phyloP scores from a whole-genome alignment of 768 basidiomycete species.

The Lactifluus subvellereus region DNA sequence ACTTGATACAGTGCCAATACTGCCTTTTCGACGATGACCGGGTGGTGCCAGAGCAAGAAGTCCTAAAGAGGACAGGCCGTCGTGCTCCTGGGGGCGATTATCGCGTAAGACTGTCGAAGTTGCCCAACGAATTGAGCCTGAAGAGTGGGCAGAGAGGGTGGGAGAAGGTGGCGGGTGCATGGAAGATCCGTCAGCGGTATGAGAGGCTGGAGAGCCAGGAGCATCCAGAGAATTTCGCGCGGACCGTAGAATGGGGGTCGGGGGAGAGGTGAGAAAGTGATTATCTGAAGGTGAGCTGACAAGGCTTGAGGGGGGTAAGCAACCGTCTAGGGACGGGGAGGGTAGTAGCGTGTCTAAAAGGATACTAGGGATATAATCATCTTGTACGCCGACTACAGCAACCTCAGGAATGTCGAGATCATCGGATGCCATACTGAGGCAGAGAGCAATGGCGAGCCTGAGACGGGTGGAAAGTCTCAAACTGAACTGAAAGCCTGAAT shows the following conservation, averaged over 20 bases:
- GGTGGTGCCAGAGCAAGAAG: slow-evolving; percentile 39
- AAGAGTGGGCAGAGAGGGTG: slow-evolving; percentile 52
- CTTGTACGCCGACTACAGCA: slow-evolving; percentile 19
- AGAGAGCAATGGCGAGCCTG: neutral
- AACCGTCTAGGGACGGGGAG: neutral
- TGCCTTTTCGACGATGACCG: slow-evolving; percentile 49
- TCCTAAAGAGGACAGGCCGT: slow-evolving; percentile 46
- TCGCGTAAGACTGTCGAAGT: slow-evolving; percentile 56
- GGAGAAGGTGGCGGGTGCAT: slow-evolving; percentile 62
- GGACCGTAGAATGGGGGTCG: slow-evolving; percentile 16
- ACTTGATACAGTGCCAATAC: slow-evolving; percentile 48
- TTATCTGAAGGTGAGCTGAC: slow-evolving; percentile 9
- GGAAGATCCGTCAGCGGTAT: slow-evolving; percentile 35
- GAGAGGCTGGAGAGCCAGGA: slow-evolving; percentile 28
- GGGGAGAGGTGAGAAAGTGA: slow-evolving; percentile 12
- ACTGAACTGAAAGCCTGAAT: fast-evolving
- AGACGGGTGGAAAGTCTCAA: neutral
- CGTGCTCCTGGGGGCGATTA: slow-evolving; percentile 56
- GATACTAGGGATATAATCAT: neutral
- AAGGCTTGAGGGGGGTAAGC: neutral
- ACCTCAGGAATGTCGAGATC: slow-evolving; percentile 22
- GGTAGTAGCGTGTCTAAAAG: neutral
- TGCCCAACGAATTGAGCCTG: slow-evolving; percentile 54
- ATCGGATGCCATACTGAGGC: slow-evolving; percentile 6
- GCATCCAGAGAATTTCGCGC: slow-evolving; percentile 32